These are phyloP conservation scores for Diplotaxis tenuifolia DNA, from an alignment of 345 rosid genomes.

Conservation along the genomic window DNA sequence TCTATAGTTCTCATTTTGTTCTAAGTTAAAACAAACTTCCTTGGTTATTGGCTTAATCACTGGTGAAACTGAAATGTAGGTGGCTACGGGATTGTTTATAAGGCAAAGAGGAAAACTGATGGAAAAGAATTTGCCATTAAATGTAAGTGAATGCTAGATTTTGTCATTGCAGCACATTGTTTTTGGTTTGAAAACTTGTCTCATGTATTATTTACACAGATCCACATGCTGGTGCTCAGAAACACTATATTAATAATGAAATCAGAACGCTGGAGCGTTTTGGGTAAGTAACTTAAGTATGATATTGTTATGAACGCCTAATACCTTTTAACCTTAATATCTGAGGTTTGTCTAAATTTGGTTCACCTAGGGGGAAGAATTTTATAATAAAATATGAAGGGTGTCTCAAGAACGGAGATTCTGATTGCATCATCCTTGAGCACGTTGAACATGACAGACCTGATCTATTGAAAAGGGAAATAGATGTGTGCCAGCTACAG, in stretches of 20 bases:
- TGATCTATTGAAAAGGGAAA: conserved; percentile 81
- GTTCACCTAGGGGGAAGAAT: conserved; percentile 71
- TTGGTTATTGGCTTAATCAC: neutral
- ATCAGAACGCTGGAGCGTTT: conserved; percentile 82
- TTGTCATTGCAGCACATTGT: neutral
- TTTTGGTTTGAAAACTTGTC: conserved; percentile 15
- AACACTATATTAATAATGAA: conserved; percentile 67
- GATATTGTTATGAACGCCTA: neutral
- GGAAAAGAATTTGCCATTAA: conserved; percentile 81
- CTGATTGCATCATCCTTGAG: conserved; percentile 85
- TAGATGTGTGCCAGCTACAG: conserved; percentile 66
- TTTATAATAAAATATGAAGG: conserved; percentile 78
- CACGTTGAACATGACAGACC: conserved; percentile 94
- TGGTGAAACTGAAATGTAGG: conserved; percentile 51
- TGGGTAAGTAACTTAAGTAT: conserved; percentile 62
- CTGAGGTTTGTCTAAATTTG: conserved; percentile 13
- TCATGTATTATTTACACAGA: conserved; percentile 48
- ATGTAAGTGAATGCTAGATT: conserved; percentile 50
- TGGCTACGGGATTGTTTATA: conserved; percentile 90
- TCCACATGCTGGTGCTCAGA: conserved; percentile 83
- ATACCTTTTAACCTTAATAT: neutral
- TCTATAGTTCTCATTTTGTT: neutral
- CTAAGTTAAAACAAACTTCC: neutral
- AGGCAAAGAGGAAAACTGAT: conserved; percentile 69
- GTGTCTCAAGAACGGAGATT: conserved; percentile 63